Evolutionary conservation across 2,329 filamentous ascomycete species (phyloP).

Genomic region (Metarhizium humberi): DNA sequence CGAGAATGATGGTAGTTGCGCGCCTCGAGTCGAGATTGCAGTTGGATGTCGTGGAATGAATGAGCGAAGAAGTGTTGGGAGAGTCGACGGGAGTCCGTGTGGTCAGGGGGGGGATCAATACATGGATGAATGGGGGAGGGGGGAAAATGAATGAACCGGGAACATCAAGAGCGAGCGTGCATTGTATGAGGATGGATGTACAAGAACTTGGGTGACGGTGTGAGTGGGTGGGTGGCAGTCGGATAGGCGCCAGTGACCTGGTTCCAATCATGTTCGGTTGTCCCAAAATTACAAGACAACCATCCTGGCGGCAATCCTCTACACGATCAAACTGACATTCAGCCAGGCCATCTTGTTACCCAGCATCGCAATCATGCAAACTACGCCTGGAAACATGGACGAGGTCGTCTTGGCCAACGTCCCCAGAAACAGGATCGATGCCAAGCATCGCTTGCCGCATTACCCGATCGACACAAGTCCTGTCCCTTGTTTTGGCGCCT

Average conservation of each 20-base stretch:
- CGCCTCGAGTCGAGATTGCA: background rate
- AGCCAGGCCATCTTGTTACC: no score
- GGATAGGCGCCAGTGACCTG: no score
- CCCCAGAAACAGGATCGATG: background rate
- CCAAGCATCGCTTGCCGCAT: background rate
- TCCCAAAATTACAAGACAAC: no score
- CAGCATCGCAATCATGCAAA: background rate
- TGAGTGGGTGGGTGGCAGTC: no score
- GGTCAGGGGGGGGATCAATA: background rate
- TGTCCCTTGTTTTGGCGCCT: background rate
- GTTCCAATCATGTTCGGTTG: no score
- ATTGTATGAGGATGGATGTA: no score
- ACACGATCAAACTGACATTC: no score
- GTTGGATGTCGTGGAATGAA: background rate
- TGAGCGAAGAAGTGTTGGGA: background rate
- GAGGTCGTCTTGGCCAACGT: background rate
- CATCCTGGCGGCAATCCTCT: no score
- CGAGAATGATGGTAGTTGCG: background rate
- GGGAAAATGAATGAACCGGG: background rate
- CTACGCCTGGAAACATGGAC: no score
- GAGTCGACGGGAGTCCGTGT: background rate
- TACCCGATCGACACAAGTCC: constrained; percentile 1
- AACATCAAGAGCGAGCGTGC: background rate
- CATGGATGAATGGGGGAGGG: background rate
- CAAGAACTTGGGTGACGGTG: no score